These are phyloP conservation scores for Cyclotella baltica DNA, from an alignment of 108 stramenopile species.

Conservation along the genomic window DNA sequence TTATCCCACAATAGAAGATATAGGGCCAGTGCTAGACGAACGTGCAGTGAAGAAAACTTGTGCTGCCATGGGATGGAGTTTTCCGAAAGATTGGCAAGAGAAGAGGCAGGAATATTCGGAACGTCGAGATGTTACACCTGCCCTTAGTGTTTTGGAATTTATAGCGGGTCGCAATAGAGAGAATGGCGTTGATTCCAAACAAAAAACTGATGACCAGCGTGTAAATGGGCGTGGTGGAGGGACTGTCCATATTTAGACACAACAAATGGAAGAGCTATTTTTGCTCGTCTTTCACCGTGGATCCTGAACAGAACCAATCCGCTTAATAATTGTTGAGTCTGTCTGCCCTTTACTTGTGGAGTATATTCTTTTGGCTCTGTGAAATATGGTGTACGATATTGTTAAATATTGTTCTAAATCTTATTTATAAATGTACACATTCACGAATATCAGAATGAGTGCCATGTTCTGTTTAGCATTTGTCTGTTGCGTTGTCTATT, in stretches of 20 bases:
- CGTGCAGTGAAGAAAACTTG: slow-evolving; percentile 11
- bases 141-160: neutral
- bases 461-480: no score
- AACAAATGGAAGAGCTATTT: no score
- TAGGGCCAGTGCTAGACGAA: slow-evolving; percentile 2
- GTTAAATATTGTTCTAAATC: neutral
- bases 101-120: neutral
- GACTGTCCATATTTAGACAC: neutral
- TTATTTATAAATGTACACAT: neutral
- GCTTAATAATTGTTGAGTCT: no score
- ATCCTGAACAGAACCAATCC: no score
- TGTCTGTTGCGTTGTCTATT: no score
- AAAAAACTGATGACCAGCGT: neutral
- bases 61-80: slow-evolving; percentile 2
- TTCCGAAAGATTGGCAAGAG: slow-evolving; percentile 4
- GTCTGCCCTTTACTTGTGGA: no score
- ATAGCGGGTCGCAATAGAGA: neutral
- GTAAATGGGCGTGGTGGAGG: neutral
- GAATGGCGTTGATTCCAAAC: neutral
- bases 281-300: no score
- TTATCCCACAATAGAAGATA: slow-evolving; percentile 9
- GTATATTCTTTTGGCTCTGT: no score
- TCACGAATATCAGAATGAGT: no score
- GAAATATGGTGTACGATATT: neutral
- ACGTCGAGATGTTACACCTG: no score